These are phyloP conservation scores for Pichia cabralensis DNA, from an alignment of 805 yeast species.

Conservation along the genomic window DNA sequence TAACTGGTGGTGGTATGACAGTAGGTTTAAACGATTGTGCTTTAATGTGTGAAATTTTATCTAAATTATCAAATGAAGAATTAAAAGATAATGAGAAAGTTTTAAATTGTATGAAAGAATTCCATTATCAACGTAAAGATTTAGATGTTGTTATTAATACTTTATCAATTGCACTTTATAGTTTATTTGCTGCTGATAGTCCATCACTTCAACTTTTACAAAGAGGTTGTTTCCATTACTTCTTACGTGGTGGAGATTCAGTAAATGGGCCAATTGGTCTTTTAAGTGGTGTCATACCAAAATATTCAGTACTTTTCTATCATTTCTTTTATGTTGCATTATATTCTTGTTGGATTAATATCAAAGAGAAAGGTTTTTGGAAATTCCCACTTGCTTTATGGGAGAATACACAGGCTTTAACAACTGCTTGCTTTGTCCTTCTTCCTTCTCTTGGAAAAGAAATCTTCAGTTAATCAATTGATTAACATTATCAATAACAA, in stretches of 20 bases:
- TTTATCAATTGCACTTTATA: conserved; percentile 79
- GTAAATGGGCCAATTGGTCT: conserved; percentile 72
- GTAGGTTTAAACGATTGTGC: conserved; percentile 87
- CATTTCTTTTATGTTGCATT: conserved; percentile 90
- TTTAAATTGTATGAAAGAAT: conserved; percentile 45
- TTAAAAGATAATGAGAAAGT: conserved; percentile 51
- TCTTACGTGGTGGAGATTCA: conserved; percentile 75
- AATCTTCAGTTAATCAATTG: conserved; percentile 12
- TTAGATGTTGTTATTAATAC: conserved; percentile 83
- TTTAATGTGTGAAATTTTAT: conserved; percentile 52
- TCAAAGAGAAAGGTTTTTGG: conserved; percentile 49
- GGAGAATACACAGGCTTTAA: conserved; percentile 58
- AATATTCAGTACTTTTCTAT: conserved; percentile 62
- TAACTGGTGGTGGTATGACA: conserved; percentile 99
- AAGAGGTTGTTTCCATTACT: conserved; percentile 81
- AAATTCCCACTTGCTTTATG: conserved; percentile 63
- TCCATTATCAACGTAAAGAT: conserved; percentile 70
- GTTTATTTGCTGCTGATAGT: conserved; percentile 81
- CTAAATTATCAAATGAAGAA: conserved; percentile 41
- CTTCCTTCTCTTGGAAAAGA: conserved; percentile 55
- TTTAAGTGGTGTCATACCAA: conserved; percentile 71
- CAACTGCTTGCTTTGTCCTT: conserved; percentile 69
- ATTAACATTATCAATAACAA: too few species aligned
- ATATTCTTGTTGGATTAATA: conserved; percentile 66
- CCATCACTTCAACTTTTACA: conserved; percentile 60